These are phyloP conservation scores for Nepenthes gracilis DNA, from an alignment of 148 eudicot genomes.

Conservation along the genomic window DNA sequence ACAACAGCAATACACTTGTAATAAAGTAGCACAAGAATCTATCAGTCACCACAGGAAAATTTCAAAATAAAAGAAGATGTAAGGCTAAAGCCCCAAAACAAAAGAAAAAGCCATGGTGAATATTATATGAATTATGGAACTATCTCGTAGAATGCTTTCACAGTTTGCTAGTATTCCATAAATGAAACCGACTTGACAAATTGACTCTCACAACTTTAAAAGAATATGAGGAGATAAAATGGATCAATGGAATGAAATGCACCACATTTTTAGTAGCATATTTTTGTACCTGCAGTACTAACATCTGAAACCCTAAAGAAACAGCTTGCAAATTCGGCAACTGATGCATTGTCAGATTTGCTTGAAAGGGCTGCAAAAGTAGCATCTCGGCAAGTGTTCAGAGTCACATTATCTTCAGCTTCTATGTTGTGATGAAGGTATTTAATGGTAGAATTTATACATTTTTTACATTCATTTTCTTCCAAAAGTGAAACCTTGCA, in stretches of 20 bases:
- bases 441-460: slow-evolving; percentile 71
- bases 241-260: background rate
- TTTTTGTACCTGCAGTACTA: slow-evolving; percentile 23
- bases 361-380: slow-evolving; percentile 80
- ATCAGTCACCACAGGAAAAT: no score
- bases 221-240: background rate
- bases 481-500: slow-evolving; percentile 43
- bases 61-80: no score
- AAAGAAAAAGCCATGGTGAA: no score
- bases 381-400: slow-evolving; percentile 93
- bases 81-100: no score
- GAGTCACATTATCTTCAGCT: slow-evolving; percentile 50
- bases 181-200: no score
- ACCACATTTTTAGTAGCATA: background rate
- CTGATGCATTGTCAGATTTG: slow-evolving; percentile 53
- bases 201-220: no score
- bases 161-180: no score
- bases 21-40: no score
- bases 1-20: no score
- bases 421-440: slow-evolving; percentile 63
- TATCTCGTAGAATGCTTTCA: no score
- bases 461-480: slow-evolving; percentile 47
- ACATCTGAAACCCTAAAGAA: slow-evolving; percentile 15
- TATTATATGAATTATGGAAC: no score
- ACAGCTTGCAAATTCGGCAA: slow-evolving; percentile 66